A percentile compares a stretch with the other conserved stretches of the same genome.
These are phyloP conservation scores for Citrus cavaleriei DNA, from an alignment of 345 rosid species.

Conservation along the genomic window DNA sequence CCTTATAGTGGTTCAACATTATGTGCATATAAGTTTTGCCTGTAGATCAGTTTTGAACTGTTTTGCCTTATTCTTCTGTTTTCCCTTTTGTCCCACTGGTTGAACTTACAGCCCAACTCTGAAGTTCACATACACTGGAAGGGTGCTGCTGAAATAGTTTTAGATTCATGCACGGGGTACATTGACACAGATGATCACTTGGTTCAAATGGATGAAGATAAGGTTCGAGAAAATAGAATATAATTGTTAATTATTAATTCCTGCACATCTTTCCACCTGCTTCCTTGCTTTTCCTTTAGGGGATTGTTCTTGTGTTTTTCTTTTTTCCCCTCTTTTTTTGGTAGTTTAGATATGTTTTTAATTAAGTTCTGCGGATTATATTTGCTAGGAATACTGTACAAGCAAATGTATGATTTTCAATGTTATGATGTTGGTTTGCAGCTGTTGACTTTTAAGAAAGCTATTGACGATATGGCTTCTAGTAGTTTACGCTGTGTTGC, in stretches of 20 bases:
- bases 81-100: neutral
- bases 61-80: neutral
- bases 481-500: constrained; percentile 92
- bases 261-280: neutral
- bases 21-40: neutral
- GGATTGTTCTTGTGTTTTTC: neutral
- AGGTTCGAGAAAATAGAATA: constrained; percentile 35
- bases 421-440: constrained; percentile 24
- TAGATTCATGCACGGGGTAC: constrained; percentile 68
- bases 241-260: neutral
- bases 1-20: neutral
- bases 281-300: neutral
- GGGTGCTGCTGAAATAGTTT: constrained; percentile 97
- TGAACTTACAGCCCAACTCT: constrained; percentile 48
- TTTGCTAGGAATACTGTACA: neutral
- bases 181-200: constrained; percentile 47
- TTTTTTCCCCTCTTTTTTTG: neutral
- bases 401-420: neutral
- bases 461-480: constrained; percentile 82
- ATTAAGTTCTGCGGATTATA: neutral
- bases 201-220: constrained; percentile 57
- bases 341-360: neutral
- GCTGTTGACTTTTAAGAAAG: constrained; percentile 46
- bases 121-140: constrained; percentile 88
- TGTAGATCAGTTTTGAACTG: neutral